A percentile compares a stretch with the other conserved stretches of the same genome.
phyloP scores from a whole-genome alignment of 148 eudicot genomes.

The Drosera capensis region DNA sequence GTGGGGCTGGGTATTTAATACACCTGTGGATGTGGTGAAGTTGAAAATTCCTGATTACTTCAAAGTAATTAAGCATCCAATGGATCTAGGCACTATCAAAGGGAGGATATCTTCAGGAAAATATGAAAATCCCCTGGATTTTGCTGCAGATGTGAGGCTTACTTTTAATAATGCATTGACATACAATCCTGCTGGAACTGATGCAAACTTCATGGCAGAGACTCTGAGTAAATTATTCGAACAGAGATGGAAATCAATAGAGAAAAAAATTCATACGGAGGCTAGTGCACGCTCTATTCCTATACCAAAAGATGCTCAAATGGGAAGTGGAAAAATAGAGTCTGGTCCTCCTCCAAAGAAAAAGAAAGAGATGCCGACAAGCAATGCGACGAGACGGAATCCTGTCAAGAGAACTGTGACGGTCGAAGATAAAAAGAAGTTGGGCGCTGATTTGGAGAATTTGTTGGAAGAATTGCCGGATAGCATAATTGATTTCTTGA shows the following conservation, averaged over 20 bases:
- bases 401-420: constrained; percentile 35
- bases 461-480: constrained; percentile 47
- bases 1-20: constrained; percentile 57
- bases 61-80: constrained; percentile 70
- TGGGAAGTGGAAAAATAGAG: too few species aligned
- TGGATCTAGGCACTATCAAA: constrained; percentile 84
- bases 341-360: too few species aligned
- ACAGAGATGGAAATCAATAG: too few species aligned
- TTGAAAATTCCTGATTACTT: constrained; percentile 67
- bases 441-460: constrained; percentile 46
- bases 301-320: too few species aligned
- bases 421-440: constrained; percentile 37
- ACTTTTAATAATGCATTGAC: constrained; percentile 73
- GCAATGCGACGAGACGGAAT: constrained; percentile 25
- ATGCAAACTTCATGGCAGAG: too few species aligned
- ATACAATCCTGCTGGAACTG: constrained; percentile 76
- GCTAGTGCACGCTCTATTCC: too few species aligned
- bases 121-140: constrained; percentile 40
- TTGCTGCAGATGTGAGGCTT: constrained; percentile 71
- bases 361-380: constrained; percentile 28
- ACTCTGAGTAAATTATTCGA: too few species aligned
- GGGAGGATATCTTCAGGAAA: constrained; percentile 32
- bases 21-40: constrained; percentile 61
- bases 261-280: too few species aligned
- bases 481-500: constrained; percentile 52